Percentiles rank a stretch among this genome's conserved stretches.
phyloP scores from a whole-genome alignment of 345 rosid species.

The Acer campestre region DNA sequence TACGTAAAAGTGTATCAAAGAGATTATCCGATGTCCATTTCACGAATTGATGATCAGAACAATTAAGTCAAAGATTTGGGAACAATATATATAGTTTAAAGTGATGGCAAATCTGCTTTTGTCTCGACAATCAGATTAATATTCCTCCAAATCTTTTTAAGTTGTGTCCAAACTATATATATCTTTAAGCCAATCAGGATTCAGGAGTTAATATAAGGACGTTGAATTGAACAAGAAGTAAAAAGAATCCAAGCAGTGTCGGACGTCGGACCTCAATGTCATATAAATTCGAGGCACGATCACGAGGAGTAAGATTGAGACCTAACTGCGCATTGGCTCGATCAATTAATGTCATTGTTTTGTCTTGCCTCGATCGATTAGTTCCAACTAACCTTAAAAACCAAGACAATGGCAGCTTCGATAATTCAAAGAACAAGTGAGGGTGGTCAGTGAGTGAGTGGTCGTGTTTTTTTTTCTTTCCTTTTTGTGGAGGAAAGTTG shows the following conservation, averaged over 20 bases:
- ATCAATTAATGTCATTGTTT: slow-evolving; percentile 36
- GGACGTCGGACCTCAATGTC: slow-evolving; percentile 7
- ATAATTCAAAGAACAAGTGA: slow-evolving; percentile 8
- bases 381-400: slow-evolving; percentile 5
- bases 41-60: not conserved
- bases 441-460: slow-evolving; percentile 21
- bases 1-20: too few species aligned
- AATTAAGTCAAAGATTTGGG: not conserved
- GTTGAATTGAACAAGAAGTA: not conserved
- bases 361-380: slow-evolving; percentile 50
- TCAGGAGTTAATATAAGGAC: not conserved
- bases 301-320: slow-evolving; percentile 28
- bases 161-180: not conserved
- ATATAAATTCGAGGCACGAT: slow-evolving; percentile 28
- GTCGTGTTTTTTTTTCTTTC: not conserved
- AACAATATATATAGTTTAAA: not conserved
- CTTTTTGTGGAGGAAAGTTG: slow-evolving; percentile 23
- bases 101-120: not conserved
- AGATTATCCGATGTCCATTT: not conserved
- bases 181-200: not conserved
- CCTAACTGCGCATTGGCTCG: slow-evolving; percentile 26
- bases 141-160: not conserved
- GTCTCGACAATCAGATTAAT: not conserved
- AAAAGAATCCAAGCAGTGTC: not conserved
- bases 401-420: slow-evolving; percentile 30